These are phyloP conservation scores for Teunomyces stri DNA, from an alignment of 805 yeast genomes.

Conservation along the genomic window DNA sequence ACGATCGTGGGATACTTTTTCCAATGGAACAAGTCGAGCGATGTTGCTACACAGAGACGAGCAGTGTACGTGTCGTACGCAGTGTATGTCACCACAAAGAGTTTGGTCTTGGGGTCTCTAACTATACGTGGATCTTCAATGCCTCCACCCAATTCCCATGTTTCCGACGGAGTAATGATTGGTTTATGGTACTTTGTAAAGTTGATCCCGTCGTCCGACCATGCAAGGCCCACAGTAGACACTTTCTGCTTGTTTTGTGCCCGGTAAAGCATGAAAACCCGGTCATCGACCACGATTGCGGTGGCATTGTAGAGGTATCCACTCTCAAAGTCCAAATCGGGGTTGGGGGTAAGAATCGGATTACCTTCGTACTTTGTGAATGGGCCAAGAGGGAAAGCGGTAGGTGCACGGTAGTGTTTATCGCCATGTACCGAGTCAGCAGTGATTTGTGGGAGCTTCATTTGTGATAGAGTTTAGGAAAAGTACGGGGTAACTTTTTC, in stretches of 20 bases:
- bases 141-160: constrained; percentile 42
- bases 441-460: constrained; percentile 24
- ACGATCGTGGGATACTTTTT: constrained; percentile 36
- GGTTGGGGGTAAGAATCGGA: constrained; percentile 40
- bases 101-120: constrained; percentile 32
- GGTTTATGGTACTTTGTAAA: constrained; percentile 32
- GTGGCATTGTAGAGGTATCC: constrained; percentile 42
- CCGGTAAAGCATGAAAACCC: constrained; percentile 36
- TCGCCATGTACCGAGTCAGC: constrained; percentile 30
- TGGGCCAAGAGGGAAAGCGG: constrained; percentile 41
- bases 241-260: constrained; percentile 35
- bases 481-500: not conserved
- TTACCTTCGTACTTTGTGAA: constrained; percentile 33
- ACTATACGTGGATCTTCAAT: constrained; percentile 44
- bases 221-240: constrained; percentile 39
- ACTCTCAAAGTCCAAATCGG: constrained; percentile 34
- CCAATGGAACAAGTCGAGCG: constrained; percentile 37
- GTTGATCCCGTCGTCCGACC: constrained; percentile 38
- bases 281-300: constrained; percentile 39
- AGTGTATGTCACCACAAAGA: constrained; percentile 40
- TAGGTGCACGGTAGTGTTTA: constrained; percentile 30
- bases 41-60: constrained; percentile 39
- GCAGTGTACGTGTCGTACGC: constrained; percentile 36
- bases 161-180: constrained; percentile 33
- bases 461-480: not conserved